Evolutionary conservation across 257 asterid species (phyloP).

Genomic region (Solanum habrochaites): DNA sequence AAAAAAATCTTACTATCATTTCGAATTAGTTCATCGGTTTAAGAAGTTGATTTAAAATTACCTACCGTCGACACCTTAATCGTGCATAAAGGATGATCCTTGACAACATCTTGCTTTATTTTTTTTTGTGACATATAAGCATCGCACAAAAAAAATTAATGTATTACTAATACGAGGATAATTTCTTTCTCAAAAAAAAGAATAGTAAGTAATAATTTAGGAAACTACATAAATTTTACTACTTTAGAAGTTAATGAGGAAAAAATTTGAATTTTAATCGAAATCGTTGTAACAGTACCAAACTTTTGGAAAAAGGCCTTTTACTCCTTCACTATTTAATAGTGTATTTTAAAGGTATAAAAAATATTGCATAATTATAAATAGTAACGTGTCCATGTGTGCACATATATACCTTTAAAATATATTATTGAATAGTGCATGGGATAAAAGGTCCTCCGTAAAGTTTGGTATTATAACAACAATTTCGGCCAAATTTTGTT

Average conservation of each 20-base stretch:
- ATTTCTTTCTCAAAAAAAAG: not conserved
- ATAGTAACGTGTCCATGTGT: too few species aligned
- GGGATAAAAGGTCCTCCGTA: too few species aligned
- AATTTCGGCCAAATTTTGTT: too few species aligned
- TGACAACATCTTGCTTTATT: not conserved
- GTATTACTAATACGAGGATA: not conserved
- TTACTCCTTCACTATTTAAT: too few species aligned
- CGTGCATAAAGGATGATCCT: not conserved
- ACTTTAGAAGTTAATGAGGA: too few species aligned
- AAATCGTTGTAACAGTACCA: too few species aligned
- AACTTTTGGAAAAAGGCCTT: fast-evolving
- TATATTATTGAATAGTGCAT: too few species aligned
- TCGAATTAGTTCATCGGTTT: not conserved
- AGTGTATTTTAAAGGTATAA: too few species aligned
- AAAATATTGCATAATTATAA: too few species aligned
- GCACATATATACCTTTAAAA: too few species aligned
- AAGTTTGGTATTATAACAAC: too few species aligned
- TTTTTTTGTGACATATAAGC: not conserved
- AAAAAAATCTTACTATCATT: not conserved
- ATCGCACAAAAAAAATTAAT: not conserved
- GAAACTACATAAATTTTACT: not conserved
- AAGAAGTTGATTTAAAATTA: not conserved
- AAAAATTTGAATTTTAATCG: too few species aligned
- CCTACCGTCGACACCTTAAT: not conserved
- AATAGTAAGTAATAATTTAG: not conserved